phyloP scores from a whole-genome alignment of 176 grass and related monocot genomes.

The Carex scoparia region DNA sequence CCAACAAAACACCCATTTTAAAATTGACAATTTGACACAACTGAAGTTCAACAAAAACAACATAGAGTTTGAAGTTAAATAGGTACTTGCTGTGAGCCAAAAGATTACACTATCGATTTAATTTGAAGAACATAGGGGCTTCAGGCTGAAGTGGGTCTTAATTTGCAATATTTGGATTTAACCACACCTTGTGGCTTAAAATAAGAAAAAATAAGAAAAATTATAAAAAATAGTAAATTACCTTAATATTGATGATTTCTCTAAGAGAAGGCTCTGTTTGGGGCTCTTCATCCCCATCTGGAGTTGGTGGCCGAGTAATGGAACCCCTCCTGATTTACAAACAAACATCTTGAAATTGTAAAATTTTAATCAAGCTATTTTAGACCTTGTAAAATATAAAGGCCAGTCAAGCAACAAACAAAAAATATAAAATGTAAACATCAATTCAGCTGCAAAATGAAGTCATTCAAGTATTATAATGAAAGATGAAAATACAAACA shows the following conservation, averaged over 20 bases:
- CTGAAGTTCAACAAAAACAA: neutral
- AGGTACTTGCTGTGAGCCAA: neutral
- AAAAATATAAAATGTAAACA: neutral
- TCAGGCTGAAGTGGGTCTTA: neutral
- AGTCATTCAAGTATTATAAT: neutral
- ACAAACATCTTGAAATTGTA: neutral
- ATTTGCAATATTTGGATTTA: neutral
- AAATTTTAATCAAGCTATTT: neutral
- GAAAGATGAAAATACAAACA: neutral
- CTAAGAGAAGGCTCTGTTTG: slow-evolving; percentile 64
- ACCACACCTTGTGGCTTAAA: neutral
- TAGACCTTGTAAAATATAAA: neutral
- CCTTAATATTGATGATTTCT: slow-evolving; percentile 96
- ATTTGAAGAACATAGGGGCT: neutral
- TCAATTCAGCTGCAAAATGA: neutral
- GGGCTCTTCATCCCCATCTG: slow-evolving; percentile 49
- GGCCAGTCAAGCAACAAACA: neutral
- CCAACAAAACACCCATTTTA: no score
- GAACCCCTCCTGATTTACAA: slow-evolving; percentile 70
- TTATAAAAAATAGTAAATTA: slow-evolving; percentile 13
- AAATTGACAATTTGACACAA: neutral
- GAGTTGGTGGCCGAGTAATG: slow-evolving; percentile 89
- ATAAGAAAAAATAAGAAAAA: neutral
- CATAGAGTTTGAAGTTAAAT: neutral
- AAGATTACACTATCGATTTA: neutral